A percentile compares a stretch with the other conserved stretches of the same genome.
These are phyloP conservation scores for Penicillium sp. DNA, from an alignment of 2,329 filamentous ascomycete genomes.

Conservation along the genomic window DNA sequence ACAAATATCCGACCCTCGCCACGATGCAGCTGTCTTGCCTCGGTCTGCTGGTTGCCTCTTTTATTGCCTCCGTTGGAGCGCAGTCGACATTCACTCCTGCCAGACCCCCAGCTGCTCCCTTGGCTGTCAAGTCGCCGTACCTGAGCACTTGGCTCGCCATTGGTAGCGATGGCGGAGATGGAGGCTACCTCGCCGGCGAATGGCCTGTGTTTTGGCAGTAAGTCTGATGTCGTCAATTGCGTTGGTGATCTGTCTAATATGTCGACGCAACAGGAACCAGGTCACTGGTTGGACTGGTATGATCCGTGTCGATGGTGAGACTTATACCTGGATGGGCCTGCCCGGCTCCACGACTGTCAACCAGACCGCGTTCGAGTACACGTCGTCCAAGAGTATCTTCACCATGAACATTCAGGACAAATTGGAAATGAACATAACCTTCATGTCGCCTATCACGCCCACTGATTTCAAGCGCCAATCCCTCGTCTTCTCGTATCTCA, in stretches of 20 bases:
- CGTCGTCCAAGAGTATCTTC: slow-evolving; percentile 67
- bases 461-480: slow-evolving; percentile 64
- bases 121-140: slow-evolving; percentile 72
- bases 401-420: slow-evolving; percentile 59
- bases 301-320: slow-evolving; percentile 61
- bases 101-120: slow-evolving; percentile 63
- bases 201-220: slow-evolving; percentile 68
- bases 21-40: slow-evolving; percentile 31
- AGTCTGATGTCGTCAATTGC: slow-evolving; percentile 22
- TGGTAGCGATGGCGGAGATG: slow-evolving; percentile 58
- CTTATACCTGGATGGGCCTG: slow-evolving; percentile 65
- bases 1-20: slow-evolving; percentile 7
- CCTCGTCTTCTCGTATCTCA: slow-evolving; percentile 65
- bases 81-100: slow-evolving; percentile 59
- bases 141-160: slow-evolving; percentile 65
- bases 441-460: slow-evolving; percentile 66
- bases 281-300: slow-evolving; percentile 64
- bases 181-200: slow-evolving; percentile 62
- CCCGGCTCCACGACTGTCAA: slow-evolving; percentile 47
- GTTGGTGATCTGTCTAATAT: slow-evolving; percentile 13
- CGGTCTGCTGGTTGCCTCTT: slow-evolving; percentile 21
- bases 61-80: slow-evolving; percentile 24
- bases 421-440: slow-evolving; percentile 63
- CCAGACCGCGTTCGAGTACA: slow-evolving; percentile 64
- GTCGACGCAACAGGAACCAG: slow-evolving; percentile 45